A percentile compares a stretch with the other conserved stretches of the same genome.
Evolutionary conservation across 1,284 basidiomycete species (phyloP).

Genomic region (Ganoderma lingzhi): DNA sequence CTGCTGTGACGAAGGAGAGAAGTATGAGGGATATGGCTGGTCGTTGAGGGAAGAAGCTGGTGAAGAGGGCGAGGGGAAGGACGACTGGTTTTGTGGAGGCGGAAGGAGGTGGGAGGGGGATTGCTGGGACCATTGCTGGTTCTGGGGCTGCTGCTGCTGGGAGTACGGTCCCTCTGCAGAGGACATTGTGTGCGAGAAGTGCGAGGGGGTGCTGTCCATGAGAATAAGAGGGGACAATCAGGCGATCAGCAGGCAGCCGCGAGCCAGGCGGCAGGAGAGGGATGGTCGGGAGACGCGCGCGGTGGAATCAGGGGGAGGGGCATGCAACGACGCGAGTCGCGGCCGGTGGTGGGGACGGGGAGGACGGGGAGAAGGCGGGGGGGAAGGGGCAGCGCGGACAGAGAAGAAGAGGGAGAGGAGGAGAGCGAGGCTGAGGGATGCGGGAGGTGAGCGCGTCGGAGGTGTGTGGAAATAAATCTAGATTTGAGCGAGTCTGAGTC

Average conservation of each 20-base stretch:
- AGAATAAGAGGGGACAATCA: slow-evolving; percentile 29
- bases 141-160: slow-evolving; percentile 38
- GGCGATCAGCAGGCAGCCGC: slow-evolving; percentile 34
- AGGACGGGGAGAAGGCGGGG: slow-evolving; percentile 12
- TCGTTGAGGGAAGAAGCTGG: slow-evolving; percentile 43
- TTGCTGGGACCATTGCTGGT: slow-evolving; percentile 42
- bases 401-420: slow-evolving; percentile 18
- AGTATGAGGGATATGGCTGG: slow-evolving; percentile 42
- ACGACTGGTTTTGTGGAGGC: slow-evolving; percentile 42
- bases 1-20: slow-evolving; percentile 39
- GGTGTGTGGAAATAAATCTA: slow-evolving; percentile 34
- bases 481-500: slow-evolving; percentile 29
- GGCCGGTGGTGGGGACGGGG: slow-evolving; percentile 8
- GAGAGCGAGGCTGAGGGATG: slow-evolving; percentile 18
- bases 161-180: slow-evolving; percentile 43
- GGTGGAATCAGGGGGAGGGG: slow-evolving; percentile 4
- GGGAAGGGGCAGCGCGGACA: slow-evolving; percentile 13
- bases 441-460: slow-evolving; percentile 27
- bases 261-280: slow-evolving; percentile 23
- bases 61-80: slow-evolving; percentile 48
- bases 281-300: slow-evolving; percentile 1
- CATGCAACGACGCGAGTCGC: slow-evolving; percentile 14
- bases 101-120: slow-evolving; percentile 43
- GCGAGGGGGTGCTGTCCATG: slow-evolving; percentile 34
- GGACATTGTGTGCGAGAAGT: slow-evolving; percentile 44